Conservation (phyloP, 805 yeast species). For the Candida rishiriensis region DNA sequence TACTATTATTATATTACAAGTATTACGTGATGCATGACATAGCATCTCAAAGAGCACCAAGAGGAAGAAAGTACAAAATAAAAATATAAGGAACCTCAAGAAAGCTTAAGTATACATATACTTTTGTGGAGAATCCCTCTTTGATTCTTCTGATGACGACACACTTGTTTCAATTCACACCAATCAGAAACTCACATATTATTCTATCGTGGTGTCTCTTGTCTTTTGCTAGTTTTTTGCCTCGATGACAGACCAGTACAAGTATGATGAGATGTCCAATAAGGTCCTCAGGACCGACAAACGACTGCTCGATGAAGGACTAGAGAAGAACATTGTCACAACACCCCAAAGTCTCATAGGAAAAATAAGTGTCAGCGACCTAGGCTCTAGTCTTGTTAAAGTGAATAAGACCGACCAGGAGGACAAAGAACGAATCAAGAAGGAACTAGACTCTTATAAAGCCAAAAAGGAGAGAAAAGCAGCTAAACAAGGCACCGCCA, state of each 20-base stretch:
- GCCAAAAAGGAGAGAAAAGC: conserved; percentile 7
- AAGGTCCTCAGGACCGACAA: conserved; percentile 62
- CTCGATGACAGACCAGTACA: conserved; percentile 32
- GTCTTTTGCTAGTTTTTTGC: too few species aligned
- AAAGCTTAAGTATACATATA: too few species aligned
- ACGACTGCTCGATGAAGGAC: conserved; percentile 39
- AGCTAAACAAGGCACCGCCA: conserved; percentile 5
- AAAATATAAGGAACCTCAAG: too few species aligned
- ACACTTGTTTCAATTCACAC: too few species aligned
- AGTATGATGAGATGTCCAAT: conserved; percentile 72
- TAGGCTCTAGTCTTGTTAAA: conserved; percentile 42
- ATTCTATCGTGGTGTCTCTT: too few species aligned
- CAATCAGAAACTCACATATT: too few species aligned
- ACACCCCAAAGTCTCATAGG: conserved; percentile 74
- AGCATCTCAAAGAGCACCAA: too few species aligned
- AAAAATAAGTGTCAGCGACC: conserved; percentile 57
- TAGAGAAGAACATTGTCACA: conserved; percentile 46
- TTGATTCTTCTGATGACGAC: too few species aligned
- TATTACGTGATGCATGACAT: not conserved
- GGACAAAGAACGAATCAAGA: conserved; percentile 12
- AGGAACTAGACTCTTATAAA: conserved; percentile 7
- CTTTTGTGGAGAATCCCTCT: too few species aligned
- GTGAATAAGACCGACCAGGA: conserved; percentile 12
- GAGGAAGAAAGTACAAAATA: too few species aligned
- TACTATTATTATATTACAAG: not conserved